phyloP scores from a whole-genome alignment of 805 yeast species.

The Suhomyces tanzawaensis region DNA sequence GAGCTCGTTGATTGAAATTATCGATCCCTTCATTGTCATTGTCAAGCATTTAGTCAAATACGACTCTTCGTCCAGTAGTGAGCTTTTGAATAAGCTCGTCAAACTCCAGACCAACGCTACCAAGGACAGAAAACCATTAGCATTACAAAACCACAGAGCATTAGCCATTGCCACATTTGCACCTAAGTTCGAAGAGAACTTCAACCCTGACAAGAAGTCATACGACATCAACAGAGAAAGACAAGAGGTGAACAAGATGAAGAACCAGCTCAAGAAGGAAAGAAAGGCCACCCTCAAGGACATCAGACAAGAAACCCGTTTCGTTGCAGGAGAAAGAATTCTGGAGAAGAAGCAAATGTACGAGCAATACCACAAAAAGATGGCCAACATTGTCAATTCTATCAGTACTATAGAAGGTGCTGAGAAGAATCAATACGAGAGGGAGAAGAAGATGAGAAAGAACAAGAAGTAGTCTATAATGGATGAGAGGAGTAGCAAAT shows the following conservation, averaged over 20 bases:
- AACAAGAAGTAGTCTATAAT: no score
- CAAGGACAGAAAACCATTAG: constrained; percentile 53
- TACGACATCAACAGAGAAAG: constrained; percentile 80
- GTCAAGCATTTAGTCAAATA: constrained; percentile 38
- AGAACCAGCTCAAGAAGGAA: constrained; percentile 86
- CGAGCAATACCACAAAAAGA: constrained; percentile 80
- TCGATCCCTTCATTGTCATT: constrained; percentile 44
- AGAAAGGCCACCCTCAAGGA: constrained; percentile 85
- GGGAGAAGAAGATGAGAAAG: constrained; percentile 72
- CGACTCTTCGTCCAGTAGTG: constrained; percentile 26
- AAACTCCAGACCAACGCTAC: constrained; percentile 40
- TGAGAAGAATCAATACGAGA: constrained; percentile 87
- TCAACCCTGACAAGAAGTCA: constrained; percentile 91
- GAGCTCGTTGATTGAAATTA: constrained; percentile 58
- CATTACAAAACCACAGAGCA: constrained; percentile 80
- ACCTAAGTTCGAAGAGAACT: constrained; percentile 94
- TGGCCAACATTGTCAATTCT: constrained; percentile 81
- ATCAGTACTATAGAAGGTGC: constrained; percentile 94
- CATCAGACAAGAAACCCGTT: constrained; percentile 82
- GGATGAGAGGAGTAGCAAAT: no score
- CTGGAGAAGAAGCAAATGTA: constrained; percentile 72
- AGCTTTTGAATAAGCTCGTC: constrained; percentile 48
- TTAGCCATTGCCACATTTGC: constrained; percentile 79
- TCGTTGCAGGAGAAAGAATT: constrained; percentile 83
- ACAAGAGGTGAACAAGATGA: constrained; percentile 80